Evolutionary conservation across 106 monocot genomes (phyloP).

Genomic region (Gastrodia elata): DNA sequence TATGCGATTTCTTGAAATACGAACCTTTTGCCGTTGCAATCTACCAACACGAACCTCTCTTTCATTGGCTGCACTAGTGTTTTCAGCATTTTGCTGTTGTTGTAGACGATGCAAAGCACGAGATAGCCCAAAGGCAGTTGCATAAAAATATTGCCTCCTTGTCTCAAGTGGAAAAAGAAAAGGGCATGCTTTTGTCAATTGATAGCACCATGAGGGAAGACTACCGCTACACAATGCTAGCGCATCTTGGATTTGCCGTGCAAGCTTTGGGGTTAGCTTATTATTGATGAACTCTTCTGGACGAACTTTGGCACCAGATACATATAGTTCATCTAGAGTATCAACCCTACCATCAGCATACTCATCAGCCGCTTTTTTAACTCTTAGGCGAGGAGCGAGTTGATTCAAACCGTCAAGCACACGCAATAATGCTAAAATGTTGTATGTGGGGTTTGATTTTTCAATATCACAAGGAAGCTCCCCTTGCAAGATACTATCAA

Average conservation of each 20-base stretch:
- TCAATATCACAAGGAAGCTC: constrained; percentile 96
- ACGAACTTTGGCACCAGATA: constrained; percentile 42
- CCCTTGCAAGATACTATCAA: constrained; percentile 92
- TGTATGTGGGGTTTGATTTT: constrained; percentile 77
- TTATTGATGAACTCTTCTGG: constrained; percentile 66
- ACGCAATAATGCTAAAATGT: constrained; percentile 78
- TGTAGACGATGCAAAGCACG: constrained; percentile 93
- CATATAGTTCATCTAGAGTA: constrained; percentile 45
- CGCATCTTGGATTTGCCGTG: constrained; percentile 91
- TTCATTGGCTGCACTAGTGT: constrained; percentile 47
- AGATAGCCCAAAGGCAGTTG: constrained; percentile 90
- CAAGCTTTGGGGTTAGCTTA: constrained; percentile 91
- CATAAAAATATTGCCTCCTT: constrained; percentile 91
- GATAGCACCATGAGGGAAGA: constrained; percentile 95
- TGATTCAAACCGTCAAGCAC: constrained; percentile 84
- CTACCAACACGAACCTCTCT: constrained; percentile 89
- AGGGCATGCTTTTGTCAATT: constrained; percentile 91
- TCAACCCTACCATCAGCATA: constrained; percentile 67
- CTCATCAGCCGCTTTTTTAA: constrained; percentile 62
- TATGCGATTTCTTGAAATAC: constrained; percentile 91
- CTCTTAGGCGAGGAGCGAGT: constrained; percentile 74
- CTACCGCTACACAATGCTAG: constrained; percentile 96
- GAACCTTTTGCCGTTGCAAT: constrained; percentile 92
- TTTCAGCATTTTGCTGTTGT: constrained; percentile 80
- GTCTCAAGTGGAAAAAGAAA: constrained; percentile 97